Evolutionary conservation across 495 filamentous ascomycete species (phyloP).

Genomic region (Pseudotulostoma volvatum): DNA sequence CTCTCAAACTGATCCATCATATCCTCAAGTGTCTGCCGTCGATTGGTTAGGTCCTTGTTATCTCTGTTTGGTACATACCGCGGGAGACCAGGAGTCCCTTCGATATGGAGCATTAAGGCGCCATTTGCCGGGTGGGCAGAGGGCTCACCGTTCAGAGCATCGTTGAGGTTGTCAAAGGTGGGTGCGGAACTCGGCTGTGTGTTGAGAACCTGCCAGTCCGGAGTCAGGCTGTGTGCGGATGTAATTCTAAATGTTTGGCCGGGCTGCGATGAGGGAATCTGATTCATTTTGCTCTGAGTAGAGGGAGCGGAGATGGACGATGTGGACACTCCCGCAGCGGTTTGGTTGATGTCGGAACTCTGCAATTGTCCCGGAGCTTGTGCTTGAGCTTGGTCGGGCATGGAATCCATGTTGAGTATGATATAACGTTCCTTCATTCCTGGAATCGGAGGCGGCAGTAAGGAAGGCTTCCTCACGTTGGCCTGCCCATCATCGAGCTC

Average conservation of each 20-base stretch:
- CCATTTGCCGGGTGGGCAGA: slow-evolving; percentile 5
- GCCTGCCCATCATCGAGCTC: not conserved
- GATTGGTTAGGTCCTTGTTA: slow-evolving; percentile 17
- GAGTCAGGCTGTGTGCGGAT: slow-evolving; percentile 32
- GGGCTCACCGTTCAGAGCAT: slow-evolving; percentile 13
- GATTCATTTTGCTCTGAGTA: slow-evolving; percentile 23
- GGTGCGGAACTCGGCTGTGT: slow-evolving; percentile 37
- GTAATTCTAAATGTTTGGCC: slow-evolving; percentile 22
- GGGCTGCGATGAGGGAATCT: slow-evolving; percentile 3
- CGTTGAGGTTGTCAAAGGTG: slow-evolving; percentile 34
- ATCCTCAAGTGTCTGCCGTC: slow-evolving; percentile 25
- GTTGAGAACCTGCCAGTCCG: slow-evolving; percentile 36
- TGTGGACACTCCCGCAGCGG: slow-evolving; percentile 1
- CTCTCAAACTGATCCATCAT: slow-evolving; percentile 54
- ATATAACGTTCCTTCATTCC: slow-evolving; percentile 29
- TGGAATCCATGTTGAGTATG: slow-evolving; percentile 25
- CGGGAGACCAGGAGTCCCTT: slow-evolving; percentile 32
- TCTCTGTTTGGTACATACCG: slow-evolving; percentile 15
- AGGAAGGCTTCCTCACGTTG: slow-evolving; percentile 9
- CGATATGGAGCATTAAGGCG: slow-evolving; percentile 45
- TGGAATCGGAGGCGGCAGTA: slow-evolving; percentile 24
- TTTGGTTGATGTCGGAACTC: not conserved
- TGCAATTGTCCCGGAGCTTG: not conserved
- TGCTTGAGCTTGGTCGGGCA: slow-evolving; percentile 3
- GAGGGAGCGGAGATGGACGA: slow-evolving; percentile 12